Evolutionary conservation across 345 rosid genomes (phyloP), one percentile per base, ranked within the genome.

Genomic region (Adansonia digitata): DNA sequence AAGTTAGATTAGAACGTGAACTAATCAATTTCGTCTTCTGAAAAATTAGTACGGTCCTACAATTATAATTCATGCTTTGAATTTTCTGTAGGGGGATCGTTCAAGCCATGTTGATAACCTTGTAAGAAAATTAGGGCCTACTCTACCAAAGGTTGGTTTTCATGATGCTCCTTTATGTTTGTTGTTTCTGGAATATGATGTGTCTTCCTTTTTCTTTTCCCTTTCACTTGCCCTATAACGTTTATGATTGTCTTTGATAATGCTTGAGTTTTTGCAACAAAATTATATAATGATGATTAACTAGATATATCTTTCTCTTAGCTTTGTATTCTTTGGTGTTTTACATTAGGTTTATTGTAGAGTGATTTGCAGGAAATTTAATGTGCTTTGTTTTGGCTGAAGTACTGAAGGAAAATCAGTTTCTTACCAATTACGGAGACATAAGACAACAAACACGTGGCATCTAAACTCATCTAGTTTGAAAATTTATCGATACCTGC

Each of bases 131-230:
- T 57, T 87, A 68, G 84, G 75, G 51, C 93, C 90, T 53, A 81
- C 82, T 10, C 77, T 89, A 79, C 77, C 89, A 61, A 86, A 87
- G 92, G 94, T 89, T 84, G 53, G 79, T 68, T 74, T 31, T 2
- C 27, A 2, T 18, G 17, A 69, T 5, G 17, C 42, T 69, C 27
- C 60, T 68, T 45, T 46, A n/a, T 5, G 43, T 37, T 26, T 62
- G 2, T 37, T n/a, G 26, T 35, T 55, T 53, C 35, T 71, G n/a
- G 12, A 39, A 55, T 37, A 34, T 71, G 43, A 71, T 71, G 64
- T 12, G 8, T 6, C 9, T 17, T 71, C n/a, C 43, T 2, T 35
- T 27, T 8, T 34, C 40, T 52, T 22, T 13, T 13, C 34, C 29
- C 10, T 5, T 15, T 12, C 42, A 31, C 29, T 43, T 3, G 34